A percentile compares a stretch with the other conserved stretches of the same genome.
Evolutionary conservation across 768 basidiomycete genomes (phyloP).

Genomic region (Russula abietina): DNA sequence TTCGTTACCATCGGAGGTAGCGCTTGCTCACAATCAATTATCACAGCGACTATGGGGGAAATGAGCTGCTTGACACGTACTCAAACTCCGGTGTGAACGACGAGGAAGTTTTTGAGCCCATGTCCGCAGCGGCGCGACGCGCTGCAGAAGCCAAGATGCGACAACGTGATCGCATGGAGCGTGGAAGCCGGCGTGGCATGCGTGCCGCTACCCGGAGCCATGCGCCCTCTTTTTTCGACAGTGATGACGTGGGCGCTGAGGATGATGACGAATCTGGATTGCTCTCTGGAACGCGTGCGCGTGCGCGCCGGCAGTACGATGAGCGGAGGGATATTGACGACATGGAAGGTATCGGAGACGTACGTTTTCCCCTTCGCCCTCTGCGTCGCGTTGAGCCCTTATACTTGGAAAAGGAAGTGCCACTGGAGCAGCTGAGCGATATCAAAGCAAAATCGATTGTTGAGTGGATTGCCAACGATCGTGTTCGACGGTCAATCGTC

Average conservation of each 20-base stretch:
- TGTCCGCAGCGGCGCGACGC: slow-evolving; percentile 66
- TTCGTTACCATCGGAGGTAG: slow-evolving; percentile 2
- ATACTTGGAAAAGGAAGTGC: slow-evolving; percentile 62
- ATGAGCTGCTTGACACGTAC: slow-evolving; percentile 79
- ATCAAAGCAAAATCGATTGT: slow-evolving; percentile 97
- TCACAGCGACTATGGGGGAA: slow-evolving; percentile 76
- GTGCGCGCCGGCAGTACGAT: slow-evolving; percentile 89
- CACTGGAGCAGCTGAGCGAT: slow-evolving; percentile 91
- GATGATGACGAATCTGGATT: slow-evolving; percentile 56
- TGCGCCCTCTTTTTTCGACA: slow-evolving; percentile 83
- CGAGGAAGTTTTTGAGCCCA: slow-evolving; percentile 57
- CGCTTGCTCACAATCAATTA: not conserved
- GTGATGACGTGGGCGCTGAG: slow-evolving; percentile 71
- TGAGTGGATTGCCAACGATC: slow-evolving; percentile 94
- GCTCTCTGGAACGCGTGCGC: slow-evolving; percentile 67
- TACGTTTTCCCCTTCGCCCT: slow-evolving; percentile 34
- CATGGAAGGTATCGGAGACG: slow-evolving; percentile 83
- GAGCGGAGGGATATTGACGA: slow-evolving; percentile 89
- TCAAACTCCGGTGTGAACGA: slow-evolving; percentile 86
- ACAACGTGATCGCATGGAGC: slow-evolving; percentile 73
- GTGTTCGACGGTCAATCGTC: slow-evolving; percentile 84
- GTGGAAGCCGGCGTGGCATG: slow-evolving; percentile 57
- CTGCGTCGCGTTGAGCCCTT: not conserved
- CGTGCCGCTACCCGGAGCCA: slow-evolving; percentile 75
- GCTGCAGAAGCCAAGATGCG: slow-evolving; percentile 86